Conservation (phyloP, 108 stramenopile genomes). For the Discostella pseudostelligera region DNA sequence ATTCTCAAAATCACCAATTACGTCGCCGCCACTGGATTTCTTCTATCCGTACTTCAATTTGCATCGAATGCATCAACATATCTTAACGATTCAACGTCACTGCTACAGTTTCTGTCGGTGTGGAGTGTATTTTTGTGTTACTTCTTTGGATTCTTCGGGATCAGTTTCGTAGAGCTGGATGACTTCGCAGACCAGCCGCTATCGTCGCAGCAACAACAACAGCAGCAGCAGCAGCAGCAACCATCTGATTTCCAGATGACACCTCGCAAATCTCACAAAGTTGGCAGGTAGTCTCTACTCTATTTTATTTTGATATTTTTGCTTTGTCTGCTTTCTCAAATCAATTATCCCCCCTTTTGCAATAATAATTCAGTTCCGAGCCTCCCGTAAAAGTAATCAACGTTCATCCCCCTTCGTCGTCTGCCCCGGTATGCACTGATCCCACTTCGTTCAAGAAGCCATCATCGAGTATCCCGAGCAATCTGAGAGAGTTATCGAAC, state of each 20-base stretch:
- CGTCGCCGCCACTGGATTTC: constrained; percentile 53
- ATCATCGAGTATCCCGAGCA: constrained; percentile 14
- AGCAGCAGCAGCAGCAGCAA: constrained; percentile 33
- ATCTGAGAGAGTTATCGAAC: constrained; percentile 61
- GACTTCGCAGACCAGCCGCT: constrained; percentile 36
- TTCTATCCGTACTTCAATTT: constrained; percentile 61
- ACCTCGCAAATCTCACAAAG: constrained; percentile 7
- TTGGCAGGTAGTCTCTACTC: constrained; percentile 10
- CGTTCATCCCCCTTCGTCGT: constrained; percentile 66
- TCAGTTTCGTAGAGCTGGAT: constrained; percentile 79
- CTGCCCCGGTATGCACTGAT: constrained; percentile 78
- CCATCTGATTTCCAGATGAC: neutral
- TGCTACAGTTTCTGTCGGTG: constrained; percentile 68
- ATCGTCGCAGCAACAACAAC: no score
- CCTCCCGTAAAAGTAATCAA: constrained; percentile 45
- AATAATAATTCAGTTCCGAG: constrained; percentile 14
- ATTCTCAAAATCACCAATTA: constrained; percentile 74
- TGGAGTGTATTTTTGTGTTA: constrained; percentile 85
- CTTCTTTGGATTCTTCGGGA: constrained; percentile 97
- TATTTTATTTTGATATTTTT: neutral
- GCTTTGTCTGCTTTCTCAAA: neutral
- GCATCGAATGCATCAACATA: constrained; percentile 60
- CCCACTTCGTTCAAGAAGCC: constrained; percentile 52
- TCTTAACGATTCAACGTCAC: constrained; percentile 53
- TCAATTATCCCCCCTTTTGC: constrained; percentile 3